A percentile compares a stretch with the other conserved stretches of the same genome.
Conservation (phyloP, 768 basidiomycete genomes). For the Suillus spraguei region DNA sequence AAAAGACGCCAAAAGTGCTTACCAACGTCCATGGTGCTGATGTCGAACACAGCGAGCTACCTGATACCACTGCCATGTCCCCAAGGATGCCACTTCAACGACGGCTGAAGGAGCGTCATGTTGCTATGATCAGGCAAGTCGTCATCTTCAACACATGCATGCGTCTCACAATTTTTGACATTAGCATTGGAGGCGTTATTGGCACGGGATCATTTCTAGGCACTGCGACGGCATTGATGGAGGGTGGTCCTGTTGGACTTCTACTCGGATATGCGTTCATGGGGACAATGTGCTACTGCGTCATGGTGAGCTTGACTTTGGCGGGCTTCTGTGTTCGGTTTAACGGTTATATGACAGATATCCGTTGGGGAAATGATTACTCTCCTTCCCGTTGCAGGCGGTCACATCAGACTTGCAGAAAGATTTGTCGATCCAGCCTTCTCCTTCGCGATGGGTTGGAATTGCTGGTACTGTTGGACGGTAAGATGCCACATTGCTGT, state of each 20-base stretch:
- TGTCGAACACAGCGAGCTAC: background rate
- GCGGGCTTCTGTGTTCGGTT: background rate
- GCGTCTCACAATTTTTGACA: background rate
- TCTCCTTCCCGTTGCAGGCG: background rate
- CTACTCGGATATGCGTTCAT: background rate
- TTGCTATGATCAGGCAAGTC: background rate
- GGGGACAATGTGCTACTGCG: background rate
- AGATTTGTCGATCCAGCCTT: background rate
- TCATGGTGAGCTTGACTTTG: background rate
- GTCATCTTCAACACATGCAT: background rate
- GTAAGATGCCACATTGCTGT: background rate
- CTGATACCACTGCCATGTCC: background rate
- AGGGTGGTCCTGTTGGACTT: slow-evolving; percentile 1
- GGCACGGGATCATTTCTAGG: background rate
- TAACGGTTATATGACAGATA: background rate
- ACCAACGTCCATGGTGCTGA: background rate
- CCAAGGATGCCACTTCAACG: background rate
- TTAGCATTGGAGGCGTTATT: background rate
- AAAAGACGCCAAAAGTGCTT: background rate
- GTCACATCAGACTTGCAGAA: background rate
- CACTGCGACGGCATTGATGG: background rate
- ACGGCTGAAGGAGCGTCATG: background rate
- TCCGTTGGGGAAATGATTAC: background rate
- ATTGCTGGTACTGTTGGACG: slow-evolving; percentile 4
- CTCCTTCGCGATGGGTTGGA: slow-evolving; percentile 2